These are phyloP conservation scores for Medicago arabica DNA, from an alignment of 306 rosid species.

Conservation along the genomic window DNA sequence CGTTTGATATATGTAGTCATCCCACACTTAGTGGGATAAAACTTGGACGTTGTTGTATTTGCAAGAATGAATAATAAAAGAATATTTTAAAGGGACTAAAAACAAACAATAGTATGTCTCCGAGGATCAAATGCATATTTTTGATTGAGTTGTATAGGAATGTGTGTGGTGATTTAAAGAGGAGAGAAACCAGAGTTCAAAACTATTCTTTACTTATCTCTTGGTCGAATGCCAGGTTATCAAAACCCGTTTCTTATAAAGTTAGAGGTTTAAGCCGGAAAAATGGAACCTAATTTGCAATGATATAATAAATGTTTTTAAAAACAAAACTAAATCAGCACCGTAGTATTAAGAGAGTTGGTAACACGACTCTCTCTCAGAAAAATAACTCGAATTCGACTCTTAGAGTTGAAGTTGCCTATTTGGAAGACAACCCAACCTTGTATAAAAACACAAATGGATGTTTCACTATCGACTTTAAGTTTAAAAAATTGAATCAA, in stretches of 20 bases:
- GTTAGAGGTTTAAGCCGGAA: background rate
- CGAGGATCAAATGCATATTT: no score
- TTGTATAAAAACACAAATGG: background rate
- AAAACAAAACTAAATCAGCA: background rate
- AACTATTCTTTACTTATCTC: background rate
- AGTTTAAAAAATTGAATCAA: background rate
- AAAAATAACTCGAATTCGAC: background rate
- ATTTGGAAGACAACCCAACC: background rate
- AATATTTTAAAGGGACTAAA: no score
- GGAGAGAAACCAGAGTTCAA: background rate
- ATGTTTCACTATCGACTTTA: background rate
- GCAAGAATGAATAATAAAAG: no score
- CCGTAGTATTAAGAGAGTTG: background rate
- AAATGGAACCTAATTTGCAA: background rate
- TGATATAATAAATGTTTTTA: background rate
- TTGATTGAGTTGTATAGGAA: no score
- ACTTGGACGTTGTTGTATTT: no score
- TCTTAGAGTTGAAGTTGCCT: background rate
- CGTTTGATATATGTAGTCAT: no score
- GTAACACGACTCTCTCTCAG: background rate
- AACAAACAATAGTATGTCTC: no score
- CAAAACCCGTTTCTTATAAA: background rate
- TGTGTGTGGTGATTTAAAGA: background rate
- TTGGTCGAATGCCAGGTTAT: background rate
- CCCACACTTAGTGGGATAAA: no score